phyloP scores from a whole-genome alignment of 805 yeast genomes.

The Komagataella populi region DNA sequence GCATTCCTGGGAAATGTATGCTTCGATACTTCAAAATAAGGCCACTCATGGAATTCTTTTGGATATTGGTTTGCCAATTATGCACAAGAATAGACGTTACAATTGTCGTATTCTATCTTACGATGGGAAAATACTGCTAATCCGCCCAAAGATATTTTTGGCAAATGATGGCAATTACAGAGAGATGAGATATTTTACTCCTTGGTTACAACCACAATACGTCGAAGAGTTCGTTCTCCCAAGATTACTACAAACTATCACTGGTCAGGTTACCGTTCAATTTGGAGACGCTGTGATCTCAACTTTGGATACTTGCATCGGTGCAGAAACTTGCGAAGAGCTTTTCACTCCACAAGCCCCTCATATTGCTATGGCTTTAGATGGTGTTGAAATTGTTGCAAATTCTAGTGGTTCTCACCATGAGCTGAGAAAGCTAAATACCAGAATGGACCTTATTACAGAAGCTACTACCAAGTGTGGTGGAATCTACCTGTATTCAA shows the following conservation, averaged over 20 bases:
- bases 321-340: conserved; percentile 98
- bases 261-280: conserved; percentile 55
- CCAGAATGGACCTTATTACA: conserved; percentile 69
- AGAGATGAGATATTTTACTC: conserved; percentile 94
- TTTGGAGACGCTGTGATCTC: conserved; percentile 88
- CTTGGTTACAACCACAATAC: conserved; percentile 74
- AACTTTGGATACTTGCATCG: conserved; percentile 77
- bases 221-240: conserved; percentile 71
- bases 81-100: conserved; percentile 78
- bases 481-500: conserved; percentile 85
- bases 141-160: conserved; percentile 84
- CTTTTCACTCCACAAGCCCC: conserved; percentile 94
- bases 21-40: conserved; percentile 52
- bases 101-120: conserved; percentile 81
- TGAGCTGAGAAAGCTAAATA: conserved; percentile 79
- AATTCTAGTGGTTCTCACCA: conserved; percentile 98
- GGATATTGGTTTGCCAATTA: conserved; percentile 91
- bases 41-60: conserved; percentile 65
- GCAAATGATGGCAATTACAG: conserved; percentile 98
- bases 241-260: conserved; percentile 43
- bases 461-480: conserved; percentile 96
- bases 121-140: conserved; percentile 67
- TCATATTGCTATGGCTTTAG: conserved; percentile 80
- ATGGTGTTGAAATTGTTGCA: conserved; percentile 95
- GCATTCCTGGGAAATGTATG: conserved; percentile 93